Conservation (phyloP, 768 basidiomycete genomes). For the Collybiopsis luxurians region DNA sequence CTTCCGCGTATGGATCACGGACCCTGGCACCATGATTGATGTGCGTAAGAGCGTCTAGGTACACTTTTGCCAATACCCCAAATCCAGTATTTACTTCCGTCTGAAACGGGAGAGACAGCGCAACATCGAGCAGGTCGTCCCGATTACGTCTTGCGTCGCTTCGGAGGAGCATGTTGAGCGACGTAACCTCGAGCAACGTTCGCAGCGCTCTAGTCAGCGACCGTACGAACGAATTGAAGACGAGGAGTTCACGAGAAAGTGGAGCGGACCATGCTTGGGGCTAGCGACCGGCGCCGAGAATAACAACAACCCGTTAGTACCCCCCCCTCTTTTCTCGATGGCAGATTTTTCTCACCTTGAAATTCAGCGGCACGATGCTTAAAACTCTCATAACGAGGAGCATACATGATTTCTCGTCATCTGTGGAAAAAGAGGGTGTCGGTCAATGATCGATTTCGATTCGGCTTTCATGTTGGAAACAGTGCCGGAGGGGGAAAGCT, state of each 20-base stretch:
- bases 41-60: constrained; percentile 89
- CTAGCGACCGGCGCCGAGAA: constrained; percentile 35
- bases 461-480: too few species aligned
- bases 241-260: constrained; percentile 91
- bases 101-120: constrained; percentile 92
- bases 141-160: constrained; percentile 82
- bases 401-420: constrained; percentile 94
- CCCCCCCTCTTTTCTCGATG: not conserved
- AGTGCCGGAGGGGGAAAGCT: too few species aligned
- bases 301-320: not conserved
- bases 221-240: constrained; percentile 97
- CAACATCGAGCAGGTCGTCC: constrained; percentile 91
- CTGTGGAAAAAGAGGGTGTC: constrained; percentile 34
- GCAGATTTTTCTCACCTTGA: constrained; percentile 62
- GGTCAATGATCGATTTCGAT: not conserved
- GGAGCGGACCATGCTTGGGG: constrained; percentile 93
- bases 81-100: constrained; percentile 97
- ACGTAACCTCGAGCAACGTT: constrained; percentile 85
- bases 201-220: constrained; percentile 88
- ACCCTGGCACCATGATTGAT: constrained; percentile 79
- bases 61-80: constrained; percentile 95
- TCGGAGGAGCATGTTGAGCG: constrained; percentile 90
- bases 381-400: constrained; percentile 94
- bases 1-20: constrained; percentile 72
- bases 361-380: constrained; percentile 92